Conservation (phyloP, 805 yeast species). For the Zygoascus biomembranicola region DNA sequence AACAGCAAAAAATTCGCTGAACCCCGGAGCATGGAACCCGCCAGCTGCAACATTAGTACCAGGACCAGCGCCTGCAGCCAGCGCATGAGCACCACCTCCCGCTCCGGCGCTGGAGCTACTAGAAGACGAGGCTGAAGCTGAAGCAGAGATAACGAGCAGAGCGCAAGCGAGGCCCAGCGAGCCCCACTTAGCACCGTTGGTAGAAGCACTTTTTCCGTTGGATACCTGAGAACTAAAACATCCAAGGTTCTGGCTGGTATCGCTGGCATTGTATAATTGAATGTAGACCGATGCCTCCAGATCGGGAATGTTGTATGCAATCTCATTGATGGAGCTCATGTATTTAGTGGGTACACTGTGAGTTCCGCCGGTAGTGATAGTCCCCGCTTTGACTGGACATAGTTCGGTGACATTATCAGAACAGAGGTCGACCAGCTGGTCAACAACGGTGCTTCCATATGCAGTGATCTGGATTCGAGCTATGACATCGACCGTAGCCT, state of each 20-base stretch:
- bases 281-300: constrained; percentile 26
- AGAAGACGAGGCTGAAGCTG: constrained; percentile 8
- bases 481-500: neutral
- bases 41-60: constrained; percentile 6
- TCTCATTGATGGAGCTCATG: constrained; percentile 20
- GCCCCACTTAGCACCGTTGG: constrained; percentile 19
- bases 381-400: constrained; percentile 24
- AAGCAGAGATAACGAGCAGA: constrained; percentile 17
- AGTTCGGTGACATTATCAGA: constrained; percentile 22
- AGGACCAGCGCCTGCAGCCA: constrained; percentile 7
- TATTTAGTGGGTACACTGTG: constrained; percentile 25
- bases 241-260: constrained; percentile 17
- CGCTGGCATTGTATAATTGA: constrained; percentile 12
- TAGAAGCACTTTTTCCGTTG: constrained; percentile 27
- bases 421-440: constrained; percentile 25
- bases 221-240: constrained; percentile 22
- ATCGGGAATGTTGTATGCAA: constrained; percentile 29
- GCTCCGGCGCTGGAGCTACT: constrained; percentile 3
- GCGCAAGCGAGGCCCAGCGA: constrained; percentile 26
- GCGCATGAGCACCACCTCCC: neutral
- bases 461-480: constrained; percentile 19
- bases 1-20: constrained; percentile 22
- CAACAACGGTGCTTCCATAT: constrained; percentile 23
- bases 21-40: constrained; percentile 21
- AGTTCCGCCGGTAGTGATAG: constrained; percentile 19